A percentile compares a stretch with the other conserved stretches of the same genome.
Conservation (phyloP, 2,329 filamentous ascomycete genomes). For the Boeremia exigua region DNA sequence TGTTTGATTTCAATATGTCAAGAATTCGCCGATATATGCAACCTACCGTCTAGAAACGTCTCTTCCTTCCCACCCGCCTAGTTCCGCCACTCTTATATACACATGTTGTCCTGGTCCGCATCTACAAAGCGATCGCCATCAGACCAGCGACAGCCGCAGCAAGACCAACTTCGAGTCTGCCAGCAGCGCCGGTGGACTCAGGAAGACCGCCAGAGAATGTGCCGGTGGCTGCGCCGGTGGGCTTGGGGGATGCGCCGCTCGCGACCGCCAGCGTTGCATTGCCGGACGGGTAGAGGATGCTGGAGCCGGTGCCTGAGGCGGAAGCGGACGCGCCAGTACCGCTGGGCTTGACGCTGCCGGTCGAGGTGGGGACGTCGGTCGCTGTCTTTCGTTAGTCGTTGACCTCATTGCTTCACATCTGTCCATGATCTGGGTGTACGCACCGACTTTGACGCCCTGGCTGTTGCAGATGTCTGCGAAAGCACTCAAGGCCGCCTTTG, state of each 20-base stretch:
- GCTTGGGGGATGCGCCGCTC: conserved; percentile 19
- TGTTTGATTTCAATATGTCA: not conserved
- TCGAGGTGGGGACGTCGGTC: conserved; percentile 27
- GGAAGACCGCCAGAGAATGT: conserved; percentile 15
- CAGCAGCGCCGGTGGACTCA: conserved; percentile 29
- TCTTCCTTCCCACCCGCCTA: not conserved
- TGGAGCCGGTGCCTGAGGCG: conserved; percentile 20
- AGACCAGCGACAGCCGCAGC: conserved; percentile 34
- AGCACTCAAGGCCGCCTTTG: conserved; percentile 32
- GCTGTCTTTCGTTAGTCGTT: conserved; percentile 17
- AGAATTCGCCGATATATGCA: not conserved
- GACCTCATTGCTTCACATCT: not conserved
- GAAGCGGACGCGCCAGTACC: conserved; percentile 17
- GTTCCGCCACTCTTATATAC: not conserved
- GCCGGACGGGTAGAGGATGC: conserved; percentile 11
- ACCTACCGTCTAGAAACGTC: not conserved
- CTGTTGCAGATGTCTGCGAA: conserved; percentile 38
- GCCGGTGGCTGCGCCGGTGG: conserved; percentile 12
- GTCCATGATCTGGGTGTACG: conserved; percentile 16
- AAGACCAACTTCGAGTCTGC: conserved; percentile 32
- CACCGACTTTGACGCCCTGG: conserved; percentile 38
- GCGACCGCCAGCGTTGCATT: conserved; percentile 15
- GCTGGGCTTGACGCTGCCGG: conserved; percentile 21
- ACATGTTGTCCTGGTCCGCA: not conserved
- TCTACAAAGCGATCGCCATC: conserved; percentile 35